phyloP scores from a whole-genome alignment of 2,329 filamentous ascomycete genomes.

The Sporothrix globosa region DNA sequence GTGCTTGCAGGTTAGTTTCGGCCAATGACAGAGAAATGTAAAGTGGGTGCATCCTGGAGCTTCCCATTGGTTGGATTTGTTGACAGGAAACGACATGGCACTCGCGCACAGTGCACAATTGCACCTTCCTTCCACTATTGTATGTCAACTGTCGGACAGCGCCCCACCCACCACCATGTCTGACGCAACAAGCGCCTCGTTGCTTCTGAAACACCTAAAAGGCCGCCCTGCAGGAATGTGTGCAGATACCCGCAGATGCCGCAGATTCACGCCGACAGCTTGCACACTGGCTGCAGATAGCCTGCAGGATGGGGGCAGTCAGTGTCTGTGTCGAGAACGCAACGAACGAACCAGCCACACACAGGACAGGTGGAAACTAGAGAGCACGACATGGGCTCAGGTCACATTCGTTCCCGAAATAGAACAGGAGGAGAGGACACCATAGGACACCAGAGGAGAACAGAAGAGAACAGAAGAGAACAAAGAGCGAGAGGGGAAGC shows the following conservation, averaged over 20 bases:
- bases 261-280: neutral
- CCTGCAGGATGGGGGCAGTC: neutral
- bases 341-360: constrained; percentile 9
- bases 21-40: neutral
- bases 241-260: constrained; percentile 28
- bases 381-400: constrained; percentile 29
- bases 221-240: constrained; percentile 28
- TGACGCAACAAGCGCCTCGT: constrained; percentile 22
- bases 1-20: neutral
- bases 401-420: constrained; percentile 29
- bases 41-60: neutral
- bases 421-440: constrained; percentile 25
- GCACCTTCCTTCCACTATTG: neutral
- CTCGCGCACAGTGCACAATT: neutral
- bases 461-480: neutral
- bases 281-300: neutral
- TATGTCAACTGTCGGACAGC: no score
- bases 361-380: constrained; percentile 25
- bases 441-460: neutral
- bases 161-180: neutral
- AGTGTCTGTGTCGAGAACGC: neutral
- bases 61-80: constrained; percentile 20
- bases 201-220: constrained; percentile 31
- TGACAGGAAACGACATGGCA: neutral
- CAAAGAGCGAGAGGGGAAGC: neutral